A percentile compares a stretch with the other conserved stretches of the same genome.
phyloP scores from a whole-genome alignment of 2,329 filamentous ascomycete genomes.

The Sarocladium oryzae region DNA sequence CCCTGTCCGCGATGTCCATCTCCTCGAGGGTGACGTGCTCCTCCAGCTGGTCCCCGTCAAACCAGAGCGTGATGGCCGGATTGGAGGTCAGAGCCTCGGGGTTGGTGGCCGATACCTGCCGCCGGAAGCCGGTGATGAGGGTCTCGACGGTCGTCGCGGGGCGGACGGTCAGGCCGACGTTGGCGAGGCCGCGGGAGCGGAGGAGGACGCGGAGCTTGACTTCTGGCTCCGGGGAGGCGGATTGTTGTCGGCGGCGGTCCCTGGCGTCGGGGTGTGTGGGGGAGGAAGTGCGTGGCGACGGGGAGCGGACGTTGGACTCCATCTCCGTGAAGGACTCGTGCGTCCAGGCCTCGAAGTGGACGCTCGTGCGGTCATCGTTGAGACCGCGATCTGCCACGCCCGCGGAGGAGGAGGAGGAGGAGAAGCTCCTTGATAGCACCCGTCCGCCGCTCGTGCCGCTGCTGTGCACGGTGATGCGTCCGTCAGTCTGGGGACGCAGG shows the following conservation, averaged over 20 bases:
- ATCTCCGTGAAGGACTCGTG: constrained; percentile 33
- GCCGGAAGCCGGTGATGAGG: constrained; percentile 56
- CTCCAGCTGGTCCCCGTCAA: constrained; percentile 69
- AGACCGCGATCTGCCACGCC: constrained; percentile 34
- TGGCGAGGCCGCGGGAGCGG: constrained; percentile 43
- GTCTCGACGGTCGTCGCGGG: constrained; percentile 53
- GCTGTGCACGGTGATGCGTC: constrained; percentile 28
- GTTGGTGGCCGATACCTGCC: constrained; percentile 39
- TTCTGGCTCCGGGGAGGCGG: constrained; percentile 16
- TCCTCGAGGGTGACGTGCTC: constrained; percentile 54
- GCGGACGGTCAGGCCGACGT: constrained; percentile 44
- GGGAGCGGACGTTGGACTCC: not conserved
- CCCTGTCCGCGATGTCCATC: constrained; percentile 67
- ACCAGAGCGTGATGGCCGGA: constrained; percentile 54
- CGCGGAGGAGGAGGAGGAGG: too few species aligned
- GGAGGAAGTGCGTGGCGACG: not conserved
- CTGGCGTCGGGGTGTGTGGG: not conserved
- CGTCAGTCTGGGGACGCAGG: constrained; percentile 38
- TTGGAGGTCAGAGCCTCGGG: constrained; percentile 28
- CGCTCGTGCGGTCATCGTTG: constrained; percentile 43
- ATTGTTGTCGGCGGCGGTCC: constrained; percentile 7
- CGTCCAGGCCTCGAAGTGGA: constrained; percentile 77
- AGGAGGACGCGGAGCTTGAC: constrained; percentile 44
- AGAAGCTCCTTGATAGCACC: not conserved
- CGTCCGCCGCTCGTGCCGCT: not conserved